Base-by-base conservation (phyloP, 2,329 filamentous ascomycete species). In the Epichloe elymi region DNA sequence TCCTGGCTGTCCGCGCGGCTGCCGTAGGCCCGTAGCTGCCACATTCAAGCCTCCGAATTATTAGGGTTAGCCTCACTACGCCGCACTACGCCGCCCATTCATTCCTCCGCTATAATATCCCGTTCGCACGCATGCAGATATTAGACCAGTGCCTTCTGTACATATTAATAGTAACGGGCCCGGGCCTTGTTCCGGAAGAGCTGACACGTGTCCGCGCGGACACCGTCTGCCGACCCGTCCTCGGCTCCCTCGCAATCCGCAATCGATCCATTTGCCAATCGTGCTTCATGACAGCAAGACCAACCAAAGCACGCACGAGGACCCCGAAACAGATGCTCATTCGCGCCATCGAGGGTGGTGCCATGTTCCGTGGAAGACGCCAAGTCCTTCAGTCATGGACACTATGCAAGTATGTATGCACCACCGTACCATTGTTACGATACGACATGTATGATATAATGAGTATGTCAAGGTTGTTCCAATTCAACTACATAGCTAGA, bases 261-360 rank as follows among this genome's bases (percentile, higher is more conserved):
- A 30, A 30, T 10, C 26, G 7, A 30, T 3, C 1, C 23, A 30
- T 30, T 36, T n/a, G 10, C 30, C 15, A 42, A 23, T 30, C 20
- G 40, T 20, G 12, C 8, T 26, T 14, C 23, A 30, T 7, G 14
- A 40, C 37, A 43, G 8, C 26, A 30, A 30, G n/a, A n/a, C 49
- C 38, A 51, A 38, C 46, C 46, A 48, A 19, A 7, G 10, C 14
- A 41, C 39, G 36, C 49, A 49, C 49, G 46, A 42, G 52, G 17
- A n/a, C n/a, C 33, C 26, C 23, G 20, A 4, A 23, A 3, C 45
- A 10, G 44, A 35, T 26, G 33, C 44, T 38, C 11, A 36, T 50
- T 48, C 45, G 42, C 51, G 42, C 35, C 38, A 26, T 47, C 37
- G 35, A 10, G 11, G 11, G 26, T 43, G 48, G 41, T n/a, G 14